phyloP scores from a whole-genome alignment of 2,329 filamentous ascomycete genomes.

The Cryphonectria carpinicola region DNA sequence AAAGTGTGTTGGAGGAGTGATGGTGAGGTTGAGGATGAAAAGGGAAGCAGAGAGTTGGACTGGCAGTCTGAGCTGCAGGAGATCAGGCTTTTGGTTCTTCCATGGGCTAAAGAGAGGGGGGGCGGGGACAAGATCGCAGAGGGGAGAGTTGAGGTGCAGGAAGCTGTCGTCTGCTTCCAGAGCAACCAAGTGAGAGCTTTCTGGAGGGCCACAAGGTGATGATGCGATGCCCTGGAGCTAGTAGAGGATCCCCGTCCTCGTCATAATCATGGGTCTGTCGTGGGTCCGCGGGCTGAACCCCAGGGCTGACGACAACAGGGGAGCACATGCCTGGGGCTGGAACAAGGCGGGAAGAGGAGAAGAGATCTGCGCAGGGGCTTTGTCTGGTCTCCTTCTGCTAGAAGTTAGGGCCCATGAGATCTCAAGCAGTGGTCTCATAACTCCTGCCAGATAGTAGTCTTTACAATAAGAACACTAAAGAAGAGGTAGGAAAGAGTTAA shows the following conservation, averaged over 20 bases:
- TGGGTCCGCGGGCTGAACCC: constrained; percentile 11
- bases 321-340: neutral
- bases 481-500: neutral
- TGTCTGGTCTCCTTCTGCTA: neutral
- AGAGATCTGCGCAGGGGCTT: neutral
- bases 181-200: constrained; percentile 19
- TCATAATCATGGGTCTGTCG: constrained; percentile 22
- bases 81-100: constrained; percentile 21
- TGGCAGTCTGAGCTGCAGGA: constrained; percentile 28
- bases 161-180: constrained; percentile 12
- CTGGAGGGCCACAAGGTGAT: neutral
- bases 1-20: neutral
- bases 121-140: neutral
- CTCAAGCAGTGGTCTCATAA: neutral
- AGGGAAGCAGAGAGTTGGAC: neutral
- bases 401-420: neutral
- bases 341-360: neutral
- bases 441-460: neutral
- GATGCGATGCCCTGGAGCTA: constrained; percentile 12
- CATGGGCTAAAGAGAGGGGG: constrained; percentile 14
- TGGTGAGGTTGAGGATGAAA: constrained; percentile 4
- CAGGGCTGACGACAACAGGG: constrained; percentile 5
- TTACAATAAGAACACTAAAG: neutral
- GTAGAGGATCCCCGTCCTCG: constrained; percentile 21
- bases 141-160: constrained; percentile 4